These are phyloP conservation scores for Carex littledalei DNA, from an alignment of 176 grass and related monocot genomes.

Conservation along the genomic window DNA sequence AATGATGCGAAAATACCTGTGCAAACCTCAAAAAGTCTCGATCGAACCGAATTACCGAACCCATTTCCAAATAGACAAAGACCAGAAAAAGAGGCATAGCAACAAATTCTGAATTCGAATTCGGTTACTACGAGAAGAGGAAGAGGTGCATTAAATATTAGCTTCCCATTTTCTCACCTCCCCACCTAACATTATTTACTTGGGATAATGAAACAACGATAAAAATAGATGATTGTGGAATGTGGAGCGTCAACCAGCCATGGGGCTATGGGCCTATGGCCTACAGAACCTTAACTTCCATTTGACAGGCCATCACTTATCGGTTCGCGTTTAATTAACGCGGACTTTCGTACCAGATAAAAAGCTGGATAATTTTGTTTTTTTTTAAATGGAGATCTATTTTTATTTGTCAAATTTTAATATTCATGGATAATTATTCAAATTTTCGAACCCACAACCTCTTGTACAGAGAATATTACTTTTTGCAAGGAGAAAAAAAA, in stretches of 20 bases:
- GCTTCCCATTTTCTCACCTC: neutral
- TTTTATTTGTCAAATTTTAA: too few species aligned
- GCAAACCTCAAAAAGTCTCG: neutral
- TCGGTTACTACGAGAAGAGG: neutral
- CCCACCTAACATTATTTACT: neutral
- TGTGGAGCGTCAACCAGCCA: neutral
- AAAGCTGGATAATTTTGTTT: too few species aligned
- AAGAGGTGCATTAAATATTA: slow-evolving; percentile 5
- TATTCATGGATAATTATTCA: too few species aligned
- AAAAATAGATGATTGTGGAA: neutral
- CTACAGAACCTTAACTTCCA: neutral
- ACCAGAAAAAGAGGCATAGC: neutral
- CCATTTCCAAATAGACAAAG: neutral
- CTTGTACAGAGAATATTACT: too few species aligned
- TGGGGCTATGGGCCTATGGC: neutral
- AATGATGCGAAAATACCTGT: neutral
- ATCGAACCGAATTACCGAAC: neutral
- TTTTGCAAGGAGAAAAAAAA: too few species aligned
- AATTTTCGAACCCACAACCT: too few species aligned
- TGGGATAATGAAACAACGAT: neutral
- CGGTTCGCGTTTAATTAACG: neutral
- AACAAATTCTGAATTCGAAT: too few species aligned
- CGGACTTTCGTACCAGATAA: neutral
- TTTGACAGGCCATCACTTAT: too few species aligned
- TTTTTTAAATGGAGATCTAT: too few species aligned